Evolutionary conservation across 495 filamentous ascomycete genomes (phyloP).

Genomic region (Neurospora sp.): DNA sequence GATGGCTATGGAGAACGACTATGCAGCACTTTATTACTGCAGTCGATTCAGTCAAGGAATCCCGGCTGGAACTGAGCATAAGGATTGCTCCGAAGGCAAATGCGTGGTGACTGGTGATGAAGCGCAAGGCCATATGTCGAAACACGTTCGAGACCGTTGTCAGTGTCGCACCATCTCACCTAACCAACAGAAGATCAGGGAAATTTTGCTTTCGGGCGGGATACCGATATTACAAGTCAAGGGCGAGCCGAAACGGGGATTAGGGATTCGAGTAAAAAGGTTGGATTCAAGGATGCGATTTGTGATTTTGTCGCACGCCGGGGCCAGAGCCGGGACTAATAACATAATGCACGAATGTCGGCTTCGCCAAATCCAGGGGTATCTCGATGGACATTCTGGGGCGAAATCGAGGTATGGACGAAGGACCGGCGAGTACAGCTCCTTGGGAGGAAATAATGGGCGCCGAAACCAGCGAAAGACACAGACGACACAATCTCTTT

Average conservation of each 20-base stretch:
- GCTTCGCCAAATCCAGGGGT: slow-evolving; percentile 7
- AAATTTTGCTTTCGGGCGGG: slow-evolving; percentile 10
- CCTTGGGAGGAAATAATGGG: neutral
- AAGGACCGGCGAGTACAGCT: neutral
- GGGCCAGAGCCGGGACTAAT: slow-evolving; percentile 6
- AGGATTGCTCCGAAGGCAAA: slow-evolving; percentile 8
- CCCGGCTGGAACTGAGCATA: slow-evolving; percentile 3
- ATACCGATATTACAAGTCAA: slow-evolving; percentile 10
- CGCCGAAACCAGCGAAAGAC: neutral
- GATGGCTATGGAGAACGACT: slow-evolving; percentile 9
- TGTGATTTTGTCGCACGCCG: slow-evolving; percentile 13
- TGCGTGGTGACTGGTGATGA: slow-evolving; percentile 14
- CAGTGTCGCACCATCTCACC: slow-evolving; percentile 10
- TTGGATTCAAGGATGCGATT: slow-evolving; percentile 11
- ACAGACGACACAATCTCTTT: slow-evolving; percentile 4
- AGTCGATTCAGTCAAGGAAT: slow-evolving; percentile 10
- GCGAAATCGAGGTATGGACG: neutral
- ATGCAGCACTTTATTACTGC: slow-evolving; percentile 13
- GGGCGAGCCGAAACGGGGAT: neutral
- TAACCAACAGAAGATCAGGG: slow-evolving; percentile 9
- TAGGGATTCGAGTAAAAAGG: slow-evolving; percentile 1
- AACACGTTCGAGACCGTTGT: slow-evolving; percentile 11
- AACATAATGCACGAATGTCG: slow-evolving; percentile 16
- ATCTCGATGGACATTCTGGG: neutral
- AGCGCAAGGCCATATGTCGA: slow-evolving; percentile 9